Conservation (phyloP, 345 rosid species). For the Noccaea caerulescens region DNA sequence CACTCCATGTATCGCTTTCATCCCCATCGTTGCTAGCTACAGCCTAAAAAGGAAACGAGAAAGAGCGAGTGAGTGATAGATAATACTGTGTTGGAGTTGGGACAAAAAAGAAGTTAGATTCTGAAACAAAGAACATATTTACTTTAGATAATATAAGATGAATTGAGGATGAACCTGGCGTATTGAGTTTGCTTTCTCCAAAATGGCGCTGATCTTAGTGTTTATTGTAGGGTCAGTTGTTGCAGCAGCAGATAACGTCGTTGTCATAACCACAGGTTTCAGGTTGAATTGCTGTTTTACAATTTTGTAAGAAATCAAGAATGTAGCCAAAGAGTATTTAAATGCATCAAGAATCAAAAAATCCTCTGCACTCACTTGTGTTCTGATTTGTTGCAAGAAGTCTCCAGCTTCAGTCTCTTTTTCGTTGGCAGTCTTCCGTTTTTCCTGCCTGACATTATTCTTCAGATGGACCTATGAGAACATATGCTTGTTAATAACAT, state of each 20-base stretch:
- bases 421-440: conserved; percentile 44
- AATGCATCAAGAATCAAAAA: conserved; percentile 14
- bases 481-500: conserved; percentile 16
- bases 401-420: conserved; percentile 71
- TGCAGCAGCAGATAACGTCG: conserved; percentile 50
- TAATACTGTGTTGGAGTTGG: conserved; percentile 3
- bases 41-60: conserved; percentile 56
- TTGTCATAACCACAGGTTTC: conserved; percentile 56
- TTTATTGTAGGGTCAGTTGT: conserved; percentile 53
- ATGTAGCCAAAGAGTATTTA: conserved; percentile 7
- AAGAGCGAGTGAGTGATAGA: background rate
- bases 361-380: conserved; percentile 65
- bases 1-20: conserved; percentile 86
- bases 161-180: conserved; percentile 64
- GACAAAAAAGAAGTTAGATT: conserved; percentile 11
- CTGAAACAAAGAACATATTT: conserved; percentile 18
- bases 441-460: conserved; percentile 51
- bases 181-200: conserved; percentile 95
- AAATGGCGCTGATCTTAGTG: conserved; percentile 71
- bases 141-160: background rate
- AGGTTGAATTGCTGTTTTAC: conserved; percentile 69
- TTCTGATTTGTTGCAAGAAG: conserved; percentile 80
- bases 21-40: conserved; percentile 81
- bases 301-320: conserved; percentile 13
- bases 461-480: conserved; percentile 53